Percentiles rank a stretch among this genome's conserved stretches.
These are phyloP conservation scores for Pseudofabraea citricarpa DNA, from an alignment of 2,329 filamentous ascomycete species.

Conservation along the genomic window DNA sequence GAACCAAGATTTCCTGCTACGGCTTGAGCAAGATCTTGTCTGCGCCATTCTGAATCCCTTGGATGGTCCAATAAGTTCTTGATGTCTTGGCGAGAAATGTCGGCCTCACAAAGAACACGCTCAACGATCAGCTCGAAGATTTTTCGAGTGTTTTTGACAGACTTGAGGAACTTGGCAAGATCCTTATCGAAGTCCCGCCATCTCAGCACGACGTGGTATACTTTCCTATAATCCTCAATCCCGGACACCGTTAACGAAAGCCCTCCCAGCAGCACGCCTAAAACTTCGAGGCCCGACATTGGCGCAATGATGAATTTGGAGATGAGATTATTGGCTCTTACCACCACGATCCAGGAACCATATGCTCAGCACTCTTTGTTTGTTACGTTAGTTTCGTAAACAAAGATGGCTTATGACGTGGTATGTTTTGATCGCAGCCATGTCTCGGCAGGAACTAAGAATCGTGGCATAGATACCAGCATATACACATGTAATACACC, in stretches of 20 bases:
- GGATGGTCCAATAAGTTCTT: not conserved
- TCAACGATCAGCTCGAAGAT: not conserved
- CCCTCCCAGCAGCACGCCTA: constrained; percentile 4
- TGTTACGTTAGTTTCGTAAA: too few species aligned
- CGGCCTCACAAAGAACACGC: not conserved
- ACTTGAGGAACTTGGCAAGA: constrained; percentile 1
- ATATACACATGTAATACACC: too few species aligned
- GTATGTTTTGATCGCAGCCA: too few species aligned
- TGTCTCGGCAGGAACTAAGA: too few species aligned
- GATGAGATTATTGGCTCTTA: too few species aligned
- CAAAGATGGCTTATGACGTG: too few species aligned
- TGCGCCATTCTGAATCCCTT: constrained; percentile 3
- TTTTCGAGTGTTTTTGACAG: not conserved
- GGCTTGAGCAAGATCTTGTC: not conserved
- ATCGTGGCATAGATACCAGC: too few species aligned
- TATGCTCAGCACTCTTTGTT: too few species aligned
- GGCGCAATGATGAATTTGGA: too few species aligned
- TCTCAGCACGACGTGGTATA: not conserved
- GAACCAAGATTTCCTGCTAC: not conserved
- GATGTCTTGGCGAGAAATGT: constrained; percentile 1
- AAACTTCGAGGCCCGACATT: constrained; percentile 5
- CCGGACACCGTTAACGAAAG: constrained; percentile 1
- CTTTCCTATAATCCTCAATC: constrained; percentile 3
- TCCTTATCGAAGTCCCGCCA: constrained; percentile 2
- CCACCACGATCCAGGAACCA: too few species aligned